These are phyloP conservation scores for Bigelowiella natans DNA, from an alignment of 78 protist species.

Conservation along the genomic window DNA sequence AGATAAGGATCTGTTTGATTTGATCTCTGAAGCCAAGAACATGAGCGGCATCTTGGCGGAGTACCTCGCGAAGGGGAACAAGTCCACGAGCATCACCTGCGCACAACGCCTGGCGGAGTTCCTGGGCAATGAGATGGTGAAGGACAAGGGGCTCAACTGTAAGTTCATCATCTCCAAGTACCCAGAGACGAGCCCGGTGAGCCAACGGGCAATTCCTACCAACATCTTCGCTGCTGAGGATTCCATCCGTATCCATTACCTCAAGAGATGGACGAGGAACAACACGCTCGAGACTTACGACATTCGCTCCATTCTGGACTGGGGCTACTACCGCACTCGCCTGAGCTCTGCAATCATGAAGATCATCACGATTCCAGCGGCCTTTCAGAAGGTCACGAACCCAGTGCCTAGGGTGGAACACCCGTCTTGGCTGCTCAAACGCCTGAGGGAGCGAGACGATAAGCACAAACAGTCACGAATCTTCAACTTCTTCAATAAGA, in stretches of 20 bases:
- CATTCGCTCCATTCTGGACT: constrained; percentile 72
- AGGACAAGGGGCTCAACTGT: constrained; percentile 84
- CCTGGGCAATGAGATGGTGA: constrained; percentile 60
- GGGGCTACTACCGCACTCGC: constrained; percentile 84
- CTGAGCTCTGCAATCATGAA: constrained; percentile 73
- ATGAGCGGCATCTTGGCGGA: constrained; percentile 77
- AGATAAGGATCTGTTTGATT: constrained; percentile 69
- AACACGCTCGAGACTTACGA: constrained; percentile 13
- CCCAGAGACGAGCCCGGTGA: constrained; percentile 80
- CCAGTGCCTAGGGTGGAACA: constrained; percentile 87
- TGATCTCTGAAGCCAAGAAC: constrained; percentile 67
- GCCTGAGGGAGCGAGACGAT: background rate
- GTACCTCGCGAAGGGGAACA: constrained; percentile 50
- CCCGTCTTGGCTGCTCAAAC: constrained; percentile 85
- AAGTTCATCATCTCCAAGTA: constrained; percentile 59
- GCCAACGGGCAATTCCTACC: constrained; percentile 89
- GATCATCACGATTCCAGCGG: constrained; percentile 95
- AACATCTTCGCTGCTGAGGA: constrained; percentile 64
- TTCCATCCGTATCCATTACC: background rate
- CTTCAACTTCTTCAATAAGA: background rate
- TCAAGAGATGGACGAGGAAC: constrained; percentile 43
- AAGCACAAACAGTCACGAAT: background rate
- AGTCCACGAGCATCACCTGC: constrained; percentile 57
- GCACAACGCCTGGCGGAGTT: constrained; percentile 17
- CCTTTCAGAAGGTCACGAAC: constrained; percentile 72